Conservation (phyloP, 768 basidiomycete species). For the Naganishia friedmannii region DNA sequence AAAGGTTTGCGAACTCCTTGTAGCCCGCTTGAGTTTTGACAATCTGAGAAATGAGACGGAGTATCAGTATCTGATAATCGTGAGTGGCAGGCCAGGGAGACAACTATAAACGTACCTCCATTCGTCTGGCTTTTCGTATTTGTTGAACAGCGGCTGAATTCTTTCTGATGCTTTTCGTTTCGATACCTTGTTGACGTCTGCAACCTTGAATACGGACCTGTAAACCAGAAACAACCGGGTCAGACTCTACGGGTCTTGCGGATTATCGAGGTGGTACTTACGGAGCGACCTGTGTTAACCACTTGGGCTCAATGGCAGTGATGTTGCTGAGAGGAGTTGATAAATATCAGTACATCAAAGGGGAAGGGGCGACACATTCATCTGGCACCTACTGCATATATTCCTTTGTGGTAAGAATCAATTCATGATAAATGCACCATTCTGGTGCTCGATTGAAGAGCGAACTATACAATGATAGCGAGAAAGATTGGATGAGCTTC, state of each 20-base stretch:
- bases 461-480: conserved; percentile 48
- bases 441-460: conserved; percentile 96
- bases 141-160: conserved; percentile 93
- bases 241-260: background rate
- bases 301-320: conserved; percentile 88
- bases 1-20: conserved; percentile 49
- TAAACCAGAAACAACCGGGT: background rate
- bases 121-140: conserved; percentile 57
- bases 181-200: conserved; percentile 95
- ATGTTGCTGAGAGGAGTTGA: conserved; percentile 50
- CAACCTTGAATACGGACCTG: conserved; percentile 77
- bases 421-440: conserved; percentile 76
- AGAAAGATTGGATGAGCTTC: background rate
- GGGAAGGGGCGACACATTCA: background rate
- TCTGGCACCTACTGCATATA: conserved; percentile 37
- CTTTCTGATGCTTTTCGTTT: conserved; percentile 93
- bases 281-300: conserved; percentile 29
- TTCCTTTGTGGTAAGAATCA: conserved; percentile 85
- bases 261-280: background rate
- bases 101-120: conserved; percentile 69
- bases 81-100: background rate
- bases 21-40: conserved; percentile 49
- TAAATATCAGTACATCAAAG: background rate
- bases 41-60: conserved; percentile 21
- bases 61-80: conserved; percentile 28